Base-by-base conservation (phyloP, 495 filamentous ascomycete genomes). In the Lophium mytilinum region DNA sequence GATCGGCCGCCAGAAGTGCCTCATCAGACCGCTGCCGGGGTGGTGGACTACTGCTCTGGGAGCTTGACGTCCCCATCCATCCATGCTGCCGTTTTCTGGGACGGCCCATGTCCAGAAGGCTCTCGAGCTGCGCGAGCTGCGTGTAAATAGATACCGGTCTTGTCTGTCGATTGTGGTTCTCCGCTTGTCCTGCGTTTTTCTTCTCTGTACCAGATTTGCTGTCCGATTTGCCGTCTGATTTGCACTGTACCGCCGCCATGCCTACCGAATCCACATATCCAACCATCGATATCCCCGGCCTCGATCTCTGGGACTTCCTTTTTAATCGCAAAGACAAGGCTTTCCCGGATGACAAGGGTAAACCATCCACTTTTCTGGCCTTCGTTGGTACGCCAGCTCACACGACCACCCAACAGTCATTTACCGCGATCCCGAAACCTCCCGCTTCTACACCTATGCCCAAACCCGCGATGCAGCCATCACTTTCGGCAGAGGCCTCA, bases 401-500 rank as follows among this genome's bases (percentile, higher is more conserved):
- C 19, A 45, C 15, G 15, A 3, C 45, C 8, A 24, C 12, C 52
- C 19, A 46, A 53, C 53, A 92, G 89, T 87, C 53, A 86, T 96
- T 66, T 90, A 88, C 71, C 74, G 82, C 53, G 89, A 94, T 73
- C 79, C 83, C 53, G 80, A 87, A 43, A 90, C 86, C 0, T 73
- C 77, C 40, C 83, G 87, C 21, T 77, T 78, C 14, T 86, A 95
- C 69, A 95, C 84, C 52, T 93, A 81, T 72, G 73, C 76, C n/a
- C 75, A 85, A 43, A 68, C 87, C 33, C 83, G 80, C 55, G 72
- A 73, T 36, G 78, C 80, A n/a, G 84, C 88, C 2, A 68, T 83
- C 47, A 79, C 83, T 19, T 94, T 97, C 63, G 93, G 89, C 18
- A 81, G 82, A 51, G 92, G 89, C 0, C 74, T 97, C 8, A 83